A percentile compares a stretch with the other conserved stretches of the same genome.
These are phyloP conservation scores for Rubus parviflorus DNA, from an alignment of 306 rosid genomes.

Conservation along the genomic window DNA sequence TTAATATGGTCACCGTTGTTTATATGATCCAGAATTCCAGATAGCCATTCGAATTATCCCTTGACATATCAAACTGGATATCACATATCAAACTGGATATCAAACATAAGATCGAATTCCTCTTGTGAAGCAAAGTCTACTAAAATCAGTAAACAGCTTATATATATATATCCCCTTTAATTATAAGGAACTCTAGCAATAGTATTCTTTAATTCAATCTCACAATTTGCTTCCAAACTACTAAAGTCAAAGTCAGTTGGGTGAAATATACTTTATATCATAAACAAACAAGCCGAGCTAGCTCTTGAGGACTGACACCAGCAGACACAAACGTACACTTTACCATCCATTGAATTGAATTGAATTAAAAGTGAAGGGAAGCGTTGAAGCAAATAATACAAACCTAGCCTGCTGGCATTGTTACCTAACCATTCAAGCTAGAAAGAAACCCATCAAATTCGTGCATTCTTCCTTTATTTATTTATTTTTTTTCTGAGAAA, in stretches of 20 bases:
- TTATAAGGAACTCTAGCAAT: constrained; percentile 56
- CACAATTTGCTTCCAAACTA: constrained; percentile 25
- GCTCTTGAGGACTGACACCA: constrained; percentile 71
- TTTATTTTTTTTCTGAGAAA: no score
- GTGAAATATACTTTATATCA: constrained; percentile 56
- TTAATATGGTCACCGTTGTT: no score
- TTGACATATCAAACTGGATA: no score
- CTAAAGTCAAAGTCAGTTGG: constrained; percentile 28
- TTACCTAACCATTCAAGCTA: constrained; percentile 80
- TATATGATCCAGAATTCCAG: constrained; percentile 85
- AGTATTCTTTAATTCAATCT: constrained; percentile 36
- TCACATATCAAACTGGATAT: constrained; percentile 42
- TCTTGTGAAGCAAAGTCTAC: constrained; percentile 83
- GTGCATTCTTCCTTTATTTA: no score
- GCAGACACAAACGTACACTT: constrained; percentile 94
- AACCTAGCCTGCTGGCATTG: constrained; percentile 93
- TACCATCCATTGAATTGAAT: constrained; percentile 51
- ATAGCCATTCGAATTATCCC: constrained; percentile 18
- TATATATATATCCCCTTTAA: constrained; percentile 52
- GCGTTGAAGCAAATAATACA: constrained; percentile 86
- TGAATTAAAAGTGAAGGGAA: no score
- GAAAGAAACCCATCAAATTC: no score
- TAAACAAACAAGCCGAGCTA: constrained; percentile 69
- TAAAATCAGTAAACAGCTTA: constrained; percentile 54
- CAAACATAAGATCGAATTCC: constrained; percentile 94